Evolutionary conservation across 2,329 filamentous ascomycete species (phyloP).

Genomic region (Colletotrichum sublineola): DNA sequence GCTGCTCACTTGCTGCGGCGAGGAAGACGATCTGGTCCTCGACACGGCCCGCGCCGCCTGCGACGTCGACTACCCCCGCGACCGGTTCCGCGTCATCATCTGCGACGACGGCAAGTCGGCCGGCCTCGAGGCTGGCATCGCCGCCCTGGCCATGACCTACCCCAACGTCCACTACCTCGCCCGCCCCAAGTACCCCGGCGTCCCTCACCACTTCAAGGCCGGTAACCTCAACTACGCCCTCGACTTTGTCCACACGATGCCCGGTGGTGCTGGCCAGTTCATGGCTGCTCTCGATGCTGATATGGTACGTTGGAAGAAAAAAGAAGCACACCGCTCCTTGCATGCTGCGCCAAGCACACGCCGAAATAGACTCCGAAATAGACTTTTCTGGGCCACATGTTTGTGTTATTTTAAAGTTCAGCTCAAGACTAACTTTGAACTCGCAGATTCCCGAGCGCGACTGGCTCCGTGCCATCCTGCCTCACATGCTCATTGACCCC

Average conservation of each 20-base stretch:
- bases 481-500: slow-evolving; percentile 69
- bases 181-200: slow-evolving; percentile 61
- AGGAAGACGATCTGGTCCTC: slow-evolving; percentile 67
- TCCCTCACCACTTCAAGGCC: slow-evolving; percentile 72
- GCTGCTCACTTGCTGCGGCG: slow-evolving; percentile 70
- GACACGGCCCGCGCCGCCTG: slow-evolving; percentile 70
- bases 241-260: slow-evolving; percentile 62
- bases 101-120: slow-evolving; percentile 67
- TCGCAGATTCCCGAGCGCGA: slow-evolving; percentile 68
- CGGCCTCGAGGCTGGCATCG: slow-evolving; percentile 56
- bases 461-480: slow-evolving; percentile 71
- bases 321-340: too few relatives aligned
- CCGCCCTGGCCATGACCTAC: slow-evolving; percentile 54
- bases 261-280: slow-evolving; percentile 68
- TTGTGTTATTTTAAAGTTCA: neutral
- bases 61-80: slow-evolving; percentile 65
- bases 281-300: slow-evolving; percentile 76
- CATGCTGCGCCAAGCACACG: neutral
- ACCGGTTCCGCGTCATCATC: slow-evolving; percentile 67
- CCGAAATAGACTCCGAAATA: neutral
- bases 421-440: slow-evolving; percentile 13
- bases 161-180: slow-evolving; percentile 67
- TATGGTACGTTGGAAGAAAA: slow-evolving; percentile 60
- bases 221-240: slow-evolving; percentile 74
- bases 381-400: neutral